A percentile compares a stretch with the other conserved stretches of the same genome.
Evolutionary conservation across 495 filamentous ascomycete species (phyloP).

Genomic region (Jackrogersella minutella): DNA sequence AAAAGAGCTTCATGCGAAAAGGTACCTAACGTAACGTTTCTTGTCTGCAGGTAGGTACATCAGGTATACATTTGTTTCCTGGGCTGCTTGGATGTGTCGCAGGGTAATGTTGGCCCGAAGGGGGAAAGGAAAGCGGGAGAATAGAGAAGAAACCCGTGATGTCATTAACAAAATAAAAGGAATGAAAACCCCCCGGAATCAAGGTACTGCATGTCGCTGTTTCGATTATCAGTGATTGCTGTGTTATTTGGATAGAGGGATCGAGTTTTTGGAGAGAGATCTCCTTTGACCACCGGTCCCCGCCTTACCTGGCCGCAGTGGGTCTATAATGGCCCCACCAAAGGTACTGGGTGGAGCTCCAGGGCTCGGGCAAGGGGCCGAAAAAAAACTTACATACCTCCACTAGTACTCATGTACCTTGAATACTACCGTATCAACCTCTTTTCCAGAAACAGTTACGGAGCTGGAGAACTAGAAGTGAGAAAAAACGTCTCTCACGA

Average conservation of each 20-base stretch:
- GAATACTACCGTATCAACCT: constrained; percentile 1
- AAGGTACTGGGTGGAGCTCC: no score
- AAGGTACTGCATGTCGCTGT: constrained; percentile 26
- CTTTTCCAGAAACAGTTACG: neutral
- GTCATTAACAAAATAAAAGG: constrained; percentile 28
- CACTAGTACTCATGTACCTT: no score
- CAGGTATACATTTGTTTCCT: no score
- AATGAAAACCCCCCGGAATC: constrained; percentile 22
- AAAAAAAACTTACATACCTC: constrained; percentile 6
- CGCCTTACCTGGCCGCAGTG: neutral
- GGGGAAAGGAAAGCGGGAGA: constrained; percentile 27
- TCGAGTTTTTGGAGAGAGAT: constrained; percentile 12
- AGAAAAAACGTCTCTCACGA: neutral
- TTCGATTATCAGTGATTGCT: constrained; percentile 14
- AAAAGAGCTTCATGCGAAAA: neutral
- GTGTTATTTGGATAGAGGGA: constrained; percentile 6
- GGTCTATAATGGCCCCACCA: neutral
- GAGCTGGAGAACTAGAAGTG: no score
- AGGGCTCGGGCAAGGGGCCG: constrained; percentile 16
- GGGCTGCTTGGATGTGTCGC: no score
- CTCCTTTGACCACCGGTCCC: constrained; percentile 6
- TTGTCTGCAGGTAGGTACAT: neutral
- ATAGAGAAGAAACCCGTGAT: constrained; percentile 28
- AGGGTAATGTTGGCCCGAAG: neutral
- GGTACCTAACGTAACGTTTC: neutral